Conservation (phyloP, 345 rosid species). For the Syzygium oleosum region DNA sequence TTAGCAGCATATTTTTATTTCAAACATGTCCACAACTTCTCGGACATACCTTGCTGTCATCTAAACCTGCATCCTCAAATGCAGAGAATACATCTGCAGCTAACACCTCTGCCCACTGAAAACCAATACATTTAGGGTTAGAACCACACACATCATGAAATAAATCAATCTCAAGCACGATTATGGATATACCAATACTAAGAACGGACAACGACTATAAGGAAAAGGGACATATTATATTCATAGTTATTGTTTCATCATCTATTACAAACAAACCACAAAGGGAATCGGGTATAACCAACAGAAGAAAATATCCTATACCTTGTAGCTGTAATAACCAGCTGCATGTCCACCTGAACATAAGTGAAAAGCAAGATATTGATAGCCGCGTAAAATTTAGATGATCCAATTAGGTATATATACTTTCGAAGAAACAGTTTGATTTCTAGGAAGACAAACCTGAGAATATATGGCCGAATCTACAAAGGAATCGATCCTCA, state of each 20-base stretch:
- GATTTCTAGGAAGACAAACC: slow-evolving; percentile 23
- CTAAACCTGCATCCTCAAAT: slow-evolving; percentile 86
- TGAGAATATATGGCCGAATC: slow-evolving; percentile 78
- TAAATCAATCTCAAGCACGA: neutral
- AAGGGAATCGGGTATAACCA: neutral
- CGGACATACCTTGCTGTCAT: slow-evolving; percentile 51
- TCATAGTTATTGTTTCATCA: neutral
- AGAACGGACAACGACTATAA: neutral
- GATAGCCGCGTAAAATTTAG: neutral
- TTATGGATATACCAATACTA: neutral
- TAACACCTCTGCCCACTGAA: slow-evolving; percentile 91
- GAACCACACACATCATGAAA: neutral
- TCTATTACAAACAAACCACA: neutral
- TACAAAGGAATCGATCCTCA: slow-evolving; percentile 73
- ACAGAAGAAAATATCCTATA: slow-evolving; percentile 9
- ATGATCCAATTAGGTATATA: neutral
- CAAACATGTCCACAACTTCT: neutral
- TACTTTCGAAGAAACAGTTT: neutral
- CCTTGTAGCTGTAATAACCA: slow-evolving; percentile 97
- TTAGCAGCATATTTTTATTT: neutral
- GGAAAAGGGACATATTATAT: neutral
- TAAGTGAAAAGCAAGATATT: neutral
- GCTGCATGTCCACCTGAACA: slow-evolving; percentile 82
- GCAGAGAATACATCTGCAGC: slow-evolving; percentile 99
- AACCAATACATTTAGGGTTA: neutral